phyloP scores from a whole-genome alignment of 768 basidiomycete genomes.

The Lepiota subincarnata region DNA sequence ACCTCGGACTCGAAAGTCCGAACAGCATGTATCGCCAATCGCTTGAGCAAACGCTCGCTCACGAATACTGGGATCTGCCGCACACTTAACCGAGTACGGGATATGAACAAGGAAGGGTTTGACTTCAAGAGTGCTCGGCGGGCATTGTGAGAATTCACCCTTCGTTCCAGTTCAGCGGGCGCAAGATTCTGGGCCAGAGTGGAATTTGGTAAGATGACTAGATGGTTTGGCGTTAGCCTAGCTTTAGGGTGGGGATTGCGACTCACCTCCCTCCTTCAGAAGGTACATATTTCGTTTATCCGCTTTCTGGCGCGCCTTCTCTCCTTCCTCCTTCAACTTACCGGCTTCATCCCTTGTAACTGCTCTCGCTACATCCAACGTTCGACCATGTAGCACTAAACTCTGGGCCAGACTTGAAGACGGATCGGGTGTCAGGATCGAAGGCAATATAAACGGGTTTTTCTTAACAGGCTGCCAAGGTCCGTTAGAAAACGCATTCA shows the following conservation, averaged over 20 bases:
- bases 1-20: slow-evolving; percentile 80
- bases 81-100: slow-evolving; percentile 88
- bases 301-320: slow-evolving; percentile 78
- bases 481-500: neutral
- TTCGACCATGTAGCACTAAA: slow-evolving; percentile 88
- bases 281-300: slow-evolving; percentile 97
- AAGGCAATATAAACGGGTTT: slow-evolving; percentile 85
- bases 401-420: slow-evolving; percentile 77
- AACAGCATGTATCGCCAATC: slow-evolving; percentile 77
- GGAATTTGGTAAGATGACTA: slow-evolving; percentile 88
- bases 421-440: slow-evolving; percentile 91
- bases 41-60: slow-evolving; percentile 86
- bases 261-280: slow-evolving; percentile 89
- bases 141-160: slow-evolving; percentile 80
- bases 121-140: slow-evolving; percentile 79
- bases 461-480: slow-evolving; percentile 46
- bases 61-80: slow-evolving; percentile 90
- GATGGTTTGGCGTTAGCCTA: neutral
- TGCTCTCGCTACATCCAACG: slow-evolving; percentile 85
- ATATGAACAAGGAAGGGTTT: slow-evolving; percentile 93
- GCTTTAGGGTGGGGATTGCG: neutral
- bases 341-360: slow-evolving; percentile 88
- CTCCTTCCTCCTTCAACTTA: slow-evolving; percentile 85
- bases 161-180: slow-evolving; percentile 77
- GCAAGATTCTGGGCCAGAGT: slow-evolving; percentile 72